Evolutionary conservation across 2,329 filamentous ascomycete species (phyloP).

Genomic region (Fusarium torulosum): DNA sequence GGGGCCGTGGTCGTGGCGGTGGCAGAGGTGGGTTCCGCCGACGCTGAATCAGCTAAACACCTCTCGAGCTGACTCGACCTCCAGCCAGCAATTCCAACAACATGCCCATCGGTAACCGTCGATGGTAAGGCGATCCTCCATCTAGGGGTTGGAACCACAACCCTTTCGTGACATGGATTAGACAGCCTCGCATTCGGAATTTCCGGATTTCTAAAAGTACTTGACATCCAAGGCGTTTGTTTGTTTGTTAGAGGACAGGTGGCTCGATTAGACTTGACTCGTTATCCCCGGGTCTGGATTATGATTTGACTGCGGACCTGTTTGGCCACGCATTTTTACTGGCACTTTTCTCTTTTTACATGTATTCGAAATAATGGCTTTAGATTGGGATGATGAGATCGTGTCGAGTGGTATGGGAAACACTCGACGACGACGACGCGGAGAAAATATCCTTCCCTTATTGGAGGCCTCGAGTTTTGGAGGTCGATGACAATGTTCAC

Average conservation of each 20-base stretch:
- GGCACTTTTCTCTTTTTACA: constrained; percentile 36
- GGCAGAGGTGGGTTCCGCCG: constrained; percentile 63
- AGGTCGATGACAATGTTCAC: constrained; percentile 36
- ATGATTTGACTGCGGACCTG: constrained; percentile 43
- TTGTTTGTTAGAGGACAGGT: constrained; percentile 49
- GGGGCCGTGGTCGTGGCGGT: constrained; percentile 73
- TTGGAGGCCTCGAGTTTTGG: constrained; percentile 26
- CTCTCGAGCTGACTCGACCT: constrained; percentile 53
- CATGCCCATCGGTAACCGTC: constrained; percentile 62
- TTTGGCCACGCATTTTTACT: constrained; percentile 41
- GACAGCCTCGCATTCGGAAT: constrained; percentile 36
- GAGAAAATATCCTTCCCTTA: constrained; percentile 22
- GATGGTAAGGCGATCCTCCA: constrained; percentile 59
- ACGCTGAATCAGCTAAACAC: constrained; percentile 50
- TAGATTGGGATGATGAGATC: constrained; percentile 47
- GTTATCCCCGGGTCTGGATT: constrained; percentile 44
- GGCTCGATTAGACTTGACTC: constrained; percentile 49
- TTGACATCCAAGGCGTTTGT: constrained; percentile 50
- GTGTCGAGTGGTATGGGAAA: constrained; percentile 34
- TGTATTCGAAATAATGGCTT: constrained; percentile 48
- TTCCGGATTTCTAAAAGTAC: constrained; percentile 43
- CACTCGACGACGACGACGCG: constrained; percentile 24
- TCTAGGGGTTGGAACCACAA: constrained; percentile 14
- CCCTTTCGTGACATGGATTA: constrained; percentile 31
- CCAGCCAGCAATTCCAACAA: constrained; percentile 65